These are phyloP conservation scores for Vigna mungo DNA, from an alignment of 306 rosid genomes.

Conservation along the genomic window DNA sequence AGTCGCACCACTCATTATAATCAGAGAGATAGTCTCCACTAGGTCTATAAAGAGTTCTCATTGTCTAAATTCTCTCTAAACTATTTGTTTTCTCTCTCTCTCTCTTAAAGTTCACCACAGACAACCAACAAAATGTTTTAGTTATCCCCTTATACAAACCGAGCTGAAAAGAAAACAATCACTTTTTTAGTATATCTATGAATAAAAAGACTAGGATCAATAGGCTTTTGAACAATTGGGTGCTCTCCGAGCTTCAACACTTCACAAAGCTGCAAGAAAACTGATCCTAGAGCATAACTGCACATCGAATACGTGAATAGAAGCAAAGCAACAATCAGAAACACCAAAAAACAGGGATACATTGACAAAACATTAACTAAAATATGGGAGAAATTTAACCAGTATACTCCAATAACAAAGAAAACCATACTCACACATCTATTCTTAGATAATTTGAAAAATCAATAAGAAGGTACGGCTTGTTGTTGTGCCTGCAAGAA, in stretches of 20 bases:
- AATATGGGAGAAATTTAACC: constrained; percentile 13
- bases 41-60: neutral
- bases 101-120: neutral
- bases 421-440: constrained; percentile 70
- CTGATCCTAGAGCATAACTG: constrained; percentile 82
- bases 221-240: constrained; percentile 70
- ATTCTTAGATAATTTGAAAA: constrained; percentile 68
- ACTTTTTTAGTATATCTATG: constrained; percentile 69
- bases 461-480: constrained; percentile 90
- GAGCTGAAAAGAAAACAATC: constrained; percentile 43
- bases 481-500: constrained; percentile 59
- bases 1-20: neutral
- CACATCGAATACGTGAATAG: constrained; percentile 40
- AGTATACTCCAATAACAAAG: constrained; percentile 11
- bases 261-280: constrained; percentile 84
- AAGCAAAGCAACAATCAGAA: constrained; percentile 42
- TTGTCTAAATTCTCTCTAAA: constrained; percentile 1
- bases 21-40: neutral
- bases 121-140: neutral
- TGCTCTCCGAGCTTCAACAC: constrained; percentile 72
- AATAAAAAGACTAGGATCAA: constrained; percentile 86
- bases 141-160: constrained; percentile 21
- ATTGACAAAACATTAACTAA: constrained; percentile 15
- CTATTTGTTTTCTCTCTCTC: neutral
- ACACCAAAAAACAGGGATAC: constrained; percentile 26